Evolutionary conservation across 306 rosid genomes (phyloP).

Genomic region (Malus fusca): DNA sequence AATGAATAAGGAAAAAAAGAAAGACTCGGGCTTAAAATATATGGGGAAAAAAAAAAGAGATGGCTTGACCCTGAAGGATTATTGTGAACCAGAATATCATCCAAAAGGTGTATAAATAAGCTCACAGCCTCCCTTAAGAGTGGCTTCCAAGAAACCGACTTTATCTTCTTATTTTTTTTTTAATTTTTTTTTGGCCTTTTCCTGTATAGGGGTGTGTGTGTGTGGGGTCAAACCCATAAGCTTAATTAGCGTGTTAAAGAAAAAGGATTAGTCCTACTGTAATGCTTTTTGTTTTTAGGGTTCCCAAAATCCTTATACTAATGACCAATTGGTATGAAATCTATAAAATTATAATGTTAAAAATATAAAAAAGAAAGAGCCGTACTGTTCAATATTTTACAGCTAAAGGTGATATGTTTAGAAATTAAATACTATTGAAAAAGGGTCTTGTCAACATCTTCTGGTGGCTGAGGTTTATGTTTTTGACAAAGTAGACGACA

Average conservation of each 20-base stretch:
- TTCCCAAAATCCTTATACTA: neutral
- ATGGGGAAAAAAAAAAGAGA: constrained; percentile 16
- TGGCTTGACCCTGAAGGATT: constrained; percentile 35
- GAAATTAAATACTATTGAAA: neutral
- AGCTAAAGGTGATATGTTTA: constrained; percentile 19
- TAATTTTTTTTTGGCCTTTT: constrained; percentile 8
- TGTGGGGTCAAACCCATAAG: constrained; percentile 21
- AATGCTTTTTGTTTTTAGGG: neutral
- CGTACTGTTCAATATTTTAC: constrained; percentile 16
- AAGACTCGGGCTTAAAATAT: neutral
- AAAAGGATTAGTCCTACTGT: neutral
- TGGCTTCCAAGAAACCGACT: constrained; percentile 85
- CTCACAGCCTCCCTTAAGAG: constrained; percentile 26
- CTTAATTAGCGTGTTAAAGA: neutral
- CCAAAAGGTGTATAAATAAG: constrained; percentile 22
- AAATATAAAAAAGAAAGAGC: neutral
- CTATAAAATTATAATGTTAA: neutral
- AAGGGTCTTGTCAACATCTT: constrained; percentile 10
- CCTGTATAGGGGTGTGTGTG: neutral
- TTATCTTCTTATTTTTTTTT: constrained; percentile 10
- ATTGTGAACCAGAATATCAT: constrained; percentile 23
- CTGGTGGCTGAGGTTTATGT: neutral
- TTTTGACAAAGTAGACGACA: neutral
- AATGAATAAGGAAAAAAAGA: neutral
- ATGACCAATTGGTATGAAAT: neutral